Evolutionary conservation across 2,329 filamentous ascomycete species (phyloP), one percentile per base, ranked within the genome.

Genomic region (Cladosporium sp.): DNA sequence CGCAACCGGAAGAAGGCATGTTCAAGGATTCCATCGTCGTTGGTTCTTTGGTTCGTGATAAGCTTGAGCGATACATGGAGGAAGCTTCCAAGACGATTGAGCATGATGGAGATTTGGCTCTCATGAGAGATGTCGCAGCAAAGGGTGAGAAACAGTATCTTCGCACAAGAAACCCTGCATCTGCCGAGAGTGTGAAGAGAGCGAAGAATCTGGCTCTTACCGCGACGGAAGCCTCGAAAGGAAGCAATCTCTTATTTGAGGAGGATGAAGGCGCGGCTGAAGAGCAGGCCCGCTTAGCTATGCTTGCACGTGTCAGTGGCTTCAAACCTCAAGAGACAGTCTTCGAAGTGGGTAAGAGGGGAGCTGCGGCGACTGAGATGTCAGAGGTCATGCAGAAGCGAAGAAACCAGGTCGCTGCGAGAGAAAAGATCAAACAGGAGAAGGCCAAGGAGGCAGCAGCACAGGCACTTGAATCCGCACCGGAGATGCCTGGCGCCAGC

Each of bases 111-210:
- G 93, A 99, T 65, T 76, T 99, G 36, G 73, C 72, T 12, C 73
- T 78, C 1, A 79, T 96, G 54, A 83, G 85, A 18, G 74, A 73
- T 9, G 92, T 99, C 6, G 84, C 90, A 0, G 76, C 73, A 18
- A 96, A 96, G 68, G 95, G 92, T 55, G 92, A 99, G 70, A 95
- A 88, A 68, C 83, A 96, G 12, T 99, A 99, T 65, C 78, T 91
- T 61, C 87, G 85, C 61, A 96, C 93, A 1, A 83, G 92, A 32
- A 93, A 95, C 63, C 86, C 91, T 6, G 93, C 95, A 4, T 95
- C 92, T 1, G 82, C 79, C 39, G 89, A 96, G 69, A 96, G 91
- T 65, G 92, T 90, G 7, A 95, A 92, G 69, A 80, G 93, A 32
- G 82, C 90, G 2, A 90, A 92, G 62, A 83, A 89, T 56, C 70